Conservation (phyloP, 352 stramenopile genomes). For the Phytopythium vexans region DNA sequence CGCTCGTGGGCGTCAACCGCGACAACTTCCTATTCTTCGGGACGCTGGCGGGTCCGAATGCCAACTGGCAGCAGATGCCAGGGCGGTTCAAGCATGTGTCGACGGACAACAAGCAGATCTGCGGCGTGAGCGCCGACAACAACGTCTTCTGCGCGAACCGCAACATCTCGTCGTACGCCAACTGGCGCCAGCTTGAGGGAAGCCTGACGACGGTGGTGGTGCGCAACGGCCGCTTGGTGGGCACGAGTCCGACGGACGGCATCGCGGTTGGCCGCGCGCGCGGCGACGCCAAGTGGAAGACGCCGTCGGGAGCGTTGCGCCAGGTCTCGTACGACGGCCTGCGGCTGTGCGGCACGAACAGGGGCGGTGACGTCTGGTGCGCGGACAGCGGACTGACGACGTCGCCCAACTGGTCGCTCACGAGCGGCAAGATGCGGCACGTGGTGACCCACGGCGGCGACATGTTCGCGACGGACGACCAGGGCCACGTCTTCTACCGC, state of each 20-base stretch:
- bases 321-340: slow-evolving; percentile 16
- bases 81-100: slow-evolving; percentile 18
- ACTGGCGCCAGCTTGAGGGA: slow-evolving; percentile 9
- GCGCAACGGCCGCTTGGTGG: slow-evolving; percentile 12
- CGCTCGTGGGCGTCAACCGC: slow-evolving; percentile 17
- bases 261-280: slow-evolving; percentile 8
- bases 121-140: slow-evolving; percentile 5
- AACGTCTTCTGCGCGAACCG: slow-evolving; percentile 8
- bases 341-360: slow-evolving; percentile 14
- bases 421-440: slow-evolving; percentile 6
- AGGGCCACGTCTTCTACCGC: slow-evolving; percentile 8
- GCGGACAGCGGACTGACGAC: slow-evolving; percentile 4
- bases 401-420: slow-evolving; percentile 10
- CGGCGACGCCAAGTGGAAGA: slow-evolving; percentile 7
- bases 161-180: slow-evolving; percentile 8
- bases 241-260: background rate
- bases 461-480: slow-evolving; percentile 6
- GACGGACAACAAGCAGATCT: slow-evolving; percentile 23
- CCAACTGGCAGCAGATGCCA: slow-evolving; percentile 8
- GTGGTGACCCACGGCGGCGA: slow-evolving; percentile 9
- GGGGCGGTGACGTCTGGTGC: slow-evolving; percentile 9
- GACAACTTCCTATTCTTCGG: slow-evolving; percentile 9
- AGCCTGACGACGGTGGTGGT: slow-evolving; percentile 12
- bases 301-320: slow-evolving; percentile 1
- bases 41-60: background rate